Percentiles rank a stretch among this genome's conserved stretches.
Evolutionary conservation across 139 green algal genomes (phyloP).

Genomic region (Chlorella sp.): DNA sequence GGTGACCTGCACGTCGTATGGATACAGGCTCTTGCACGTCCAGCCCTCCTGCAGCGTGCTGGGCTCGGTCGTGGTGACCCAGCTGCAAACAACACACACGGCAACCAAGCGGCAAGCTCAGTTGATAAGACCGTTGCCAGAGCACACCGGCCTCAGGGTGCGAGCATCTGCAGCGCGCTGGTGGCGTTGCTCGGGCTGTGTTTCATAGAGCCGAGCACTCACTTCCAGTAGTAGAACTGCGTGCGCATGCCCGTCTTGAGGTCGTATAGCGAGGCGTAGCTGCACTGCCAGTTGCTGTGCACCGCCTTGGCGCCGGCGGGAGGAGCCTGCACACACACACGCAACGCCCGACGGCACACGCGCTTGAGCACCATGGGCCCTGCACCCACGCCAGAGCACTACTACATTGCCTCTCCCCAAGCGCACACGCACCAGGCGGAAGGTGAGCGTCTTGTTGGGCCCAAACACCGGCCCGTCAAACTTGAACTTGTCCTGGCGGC

Average conservation of each 20-base stretch:
- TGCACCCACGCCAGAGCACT: too few relatives aligned
- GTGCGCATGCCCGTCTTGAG: neutral
- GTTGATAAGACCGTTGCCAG: too few relatives aligned
- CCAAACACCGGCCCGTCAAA: neutral
- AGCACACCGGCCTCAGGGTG: too few relatives aligned
- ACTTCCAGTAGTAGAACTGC: neutral
- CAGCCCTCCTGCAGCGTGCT: neutral
- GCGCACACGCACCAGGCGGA: constrained; percentile 1
- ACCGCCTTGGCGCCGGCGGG: neutral
- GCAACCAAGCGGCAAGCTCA: too few relatives aligned
- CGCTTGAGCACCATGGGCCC: too few relatives aligned
- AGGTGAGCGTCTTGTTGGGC: neutral
- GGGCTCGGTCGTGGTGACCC: neutral
- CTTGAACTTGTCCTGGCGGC: constrained; percentile 1
- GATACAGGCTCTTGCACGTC: neutral
- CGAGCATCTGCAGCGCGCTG: too few relatives aligned
- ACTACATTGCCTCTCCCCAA: too few relatives aligned
- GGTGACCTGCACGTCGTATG: neutral
- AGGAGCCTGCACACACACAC: neutral
- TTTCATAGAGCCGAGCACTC: too few relatives aligned
- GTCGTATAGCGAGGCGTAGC: neutral
- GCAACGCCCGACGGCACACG: too few relatives aligned
- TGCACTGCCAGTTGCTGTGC: neutral
- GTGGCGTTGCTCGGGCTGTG: too few relatives aligned
- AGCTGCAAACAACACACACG: too few relatives aligned